These are phyloP conservation scores for Cyanidium caldarium DNA, from an alignment of 23 red algal genomes.

Conservation along the genomic window DNA sequence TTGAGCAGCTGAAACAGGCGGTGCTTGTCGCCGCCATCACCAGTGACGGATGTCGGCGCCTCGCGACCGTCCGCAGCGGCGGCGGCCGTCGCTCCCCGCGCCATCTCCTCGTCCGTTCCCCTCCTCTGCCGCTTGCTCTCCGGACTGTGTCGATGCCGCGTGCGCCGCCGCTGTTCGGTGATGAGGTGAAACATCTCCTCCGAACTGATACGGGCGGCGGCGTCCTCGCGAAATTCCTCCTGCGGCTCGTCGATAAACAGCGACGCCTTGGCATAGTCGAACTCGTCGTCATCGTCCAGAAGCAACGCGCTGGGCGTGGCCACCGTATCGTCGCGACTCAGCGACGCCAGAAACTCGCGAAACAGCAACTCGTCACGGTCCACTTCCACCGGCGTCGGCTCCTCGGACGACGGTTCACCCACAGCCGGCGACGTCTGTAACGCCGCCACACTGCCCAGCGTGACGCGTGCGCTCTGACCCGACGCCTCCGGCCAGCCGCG, in stretches of 20 bases:
- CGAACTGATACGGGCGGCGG: background rate
- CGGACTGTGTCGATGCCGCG: background rate
- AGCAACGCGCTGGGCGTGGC: background rate
- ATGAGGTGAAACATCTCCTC: background rate
- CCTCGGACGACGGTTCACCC: no score
- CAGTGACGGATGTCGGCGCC: background rate
- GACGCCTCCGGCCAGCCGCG: no score
- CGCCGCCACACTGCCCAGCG: no score
- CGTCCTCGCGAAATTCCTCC: background rate
- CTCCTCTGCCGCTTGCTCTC: background rate
- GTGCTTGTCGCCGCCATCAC: background rate
- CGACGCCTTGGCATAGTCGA: background rate
- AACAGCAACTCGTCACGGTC: background rate
- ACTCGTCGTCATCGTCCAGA: background rate
- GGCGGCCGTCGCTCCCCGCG: background rate
- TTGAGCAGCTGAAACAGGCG: constrained; percentile 2
- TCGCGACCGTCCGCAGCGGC: background rate
- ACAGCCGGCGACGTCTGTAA: no score
- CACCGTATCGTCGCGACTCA: background rate
- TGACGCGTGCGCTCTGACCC: no score
- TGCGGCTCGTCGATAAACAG: background rate
- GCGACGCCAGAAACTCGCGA: background rate
- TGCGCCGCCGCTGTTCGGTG: background rate
- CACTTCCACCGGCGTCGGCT: no score
- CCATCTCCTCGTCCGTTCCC: no score